These are phyloP conservation scores for Calonectria fujianensis DNA, from an alignment of 2,329 filamentous ascomycete species.

Conservation along the genomic window DNA sequence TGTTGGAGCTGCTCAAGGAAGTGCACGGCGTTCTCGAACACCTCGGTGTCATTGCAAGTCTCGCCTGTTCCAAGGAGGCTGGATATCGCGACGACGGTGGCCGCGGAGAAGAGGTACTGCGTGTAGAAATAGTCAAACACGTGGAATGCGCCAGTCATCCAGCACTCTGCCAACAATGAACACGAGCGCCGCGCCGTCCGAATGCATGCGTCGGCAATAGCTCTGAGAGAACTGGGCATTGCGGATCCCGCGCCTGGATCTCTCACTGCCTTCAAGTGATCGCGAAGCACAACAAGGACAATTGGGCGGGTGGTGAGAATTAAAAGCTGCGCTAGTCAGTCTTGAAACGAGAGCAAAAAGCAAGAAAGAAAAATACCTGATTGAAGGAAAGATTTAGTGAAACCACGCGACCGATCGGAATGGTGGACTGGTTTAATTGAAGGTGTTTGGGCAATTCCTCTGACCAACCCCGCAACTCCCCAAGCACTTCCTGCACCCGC, in stretches of 20 bases:
- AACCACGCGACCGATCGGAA: slow-evolving; percentile 5
- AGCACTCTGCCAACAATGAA: slow-evolving; percentile 21
- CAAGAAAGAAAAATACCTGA: background rate
- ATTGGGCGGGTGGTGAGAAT: slow-evolving; percentile 29
- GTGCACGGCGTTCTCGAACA: slow-evolving; percentile 27
- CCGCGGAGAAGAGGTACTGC: slow-evolving; percentile 44
- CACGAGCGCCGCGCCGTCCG: slow-evolving; percentile 39
- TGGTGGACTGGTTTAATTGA: slow-evolving; percentile 1
- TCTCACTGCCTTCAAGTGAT: background rate
- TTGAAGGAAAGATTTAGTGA: slow-evolving; percentile 28
- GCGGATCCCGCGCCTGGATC: background rate
- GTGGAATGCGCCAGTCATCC: slow-evolving; percentile 40
- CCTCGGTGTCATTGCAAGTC: slow-evolving; percentile 14
- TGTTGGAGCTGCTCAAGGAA: slow-evolving; percentile 35
- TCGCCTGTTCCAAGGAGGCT: slow-evolving; percentile 16
- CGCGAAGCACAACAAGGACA: slow-evolving; percentile 18
- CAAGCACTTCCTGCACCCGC: slow-evolving; percentile 24
- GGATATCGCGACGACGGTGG: slow-evolving; percentile 40
- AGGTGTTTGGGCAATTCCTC: slow-evolving; percentile 31
- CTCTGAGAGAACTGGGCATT: background rate
- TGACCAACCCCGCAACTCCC: slow-evolving; percentile 27
- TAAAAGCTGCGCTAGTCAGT: slow-evolving; percentile 1
- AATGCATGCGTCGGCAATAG: slow-evolving; percentile 39
- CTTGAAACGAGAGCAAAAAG: fast-evolving
- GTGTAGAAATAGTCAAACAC: slow-evolving; percentile 43